Base-by-base conservation (phyloP, 2,329 filamentous ascomycete species). In the Penicillium sp. region DNA sequence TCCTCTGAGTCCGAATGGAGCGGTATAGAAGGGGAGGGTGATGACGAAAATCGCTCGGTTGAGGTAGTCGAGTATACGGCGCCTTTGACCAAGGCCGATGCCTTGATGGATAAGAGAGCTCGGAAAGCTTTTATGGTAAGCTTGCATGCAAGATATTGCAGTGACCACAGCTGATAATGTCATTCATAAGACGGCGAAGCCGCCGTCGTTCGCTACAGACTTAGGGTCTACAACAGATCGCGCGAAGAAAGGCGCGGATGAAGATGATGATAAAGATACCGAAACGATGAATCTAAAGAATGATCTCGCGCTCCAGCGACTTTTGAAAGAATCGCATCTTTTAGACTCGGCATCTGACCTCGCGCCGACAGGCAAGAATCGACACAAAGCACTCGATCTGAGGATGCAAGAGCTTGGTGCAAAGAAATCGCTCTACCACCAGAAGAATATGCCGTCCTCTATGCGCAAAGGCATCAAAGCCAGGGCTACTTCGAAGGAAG, bases 321-420 rank as follows among this genome's bases (percentile, higher is more conserved):
- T 99, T 46, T 87, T 99, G 61, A 86, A 90, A 69, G 95, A 99
- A 83, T 97, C 93, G 0, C 93, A 97, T 78, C 89, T 98, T 64
- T 88, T 98, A 61, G 85, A 88, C 52, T 81, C 85, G 0, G 82
- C 84, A 15, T 80, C 82, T 30, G 81, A 83, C 59, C 81, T 84
- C 3, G 83, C 85, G 49, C 82, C 84, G 19, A 82, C 85, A 23
- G 93, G 93, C 58, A 89, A 88, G 70, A 90, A 90, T 69, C 87
- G 93, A 35, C 88, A 92, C 68, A 91, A 91, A 76, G 91, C 93
- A 0, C 87, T 91, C 6, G 94, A 98, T 76, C 80, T 97, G 67
- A 90, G 94, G 62, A 82, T 98, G 52, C 91, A 91, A 74, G 85
- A 90, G 11, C 84, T 97, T 3, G 93, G 93, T 7, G 88, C 90